Conservation (phyloP, 768 basidiomycete species). For the Symmetrospora coprosmae region DNA sequence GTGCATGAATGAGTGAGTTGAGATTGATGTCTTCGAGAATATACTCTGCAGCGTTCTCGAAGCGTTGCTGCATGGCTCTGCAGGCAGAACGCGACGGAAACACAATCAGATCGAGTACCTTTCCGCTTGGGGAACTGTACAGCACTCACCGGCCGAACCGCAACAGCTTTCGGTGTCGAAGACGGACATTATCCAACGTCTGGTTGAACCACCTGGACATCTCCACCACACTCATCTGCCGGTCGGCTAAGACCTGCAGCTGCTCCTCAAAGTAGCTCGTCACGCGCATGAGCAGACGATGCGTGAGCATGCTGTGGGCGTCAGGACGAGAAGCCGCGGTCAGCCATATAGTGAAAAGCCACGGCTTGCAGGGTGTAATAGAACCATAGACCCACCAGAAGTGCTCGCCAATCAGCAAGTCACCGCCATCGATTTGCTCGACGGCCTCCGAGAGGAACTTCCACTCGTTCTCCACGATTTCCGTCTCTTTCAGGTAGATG, state of each 20-base stretch:
- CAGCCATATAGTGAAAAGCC: not conserved
- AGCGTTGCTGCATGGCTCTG: constrained; percentile 53
- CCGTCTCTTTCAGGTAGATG: constrained; percentile 94
- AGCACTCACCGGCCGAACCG: constrained; percentile 55
- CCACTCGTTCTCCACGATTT: constrained; percentile 93
- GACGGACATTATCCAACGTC: constrained; percentile 76
- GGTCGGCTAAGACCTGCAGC: constrained; percentile 46
- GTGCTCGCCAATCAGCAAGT: constrained; percentile 82
- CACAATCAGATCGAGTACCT: constrained; percentile 16
- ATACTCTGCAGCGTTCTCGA: constrained; percentile 88
- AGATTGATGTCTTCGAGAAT: constrained; percentile 58
- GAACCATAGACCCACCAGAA: constrained; percentile 54
- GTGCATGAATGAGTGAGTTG: constrained; percentile 60
- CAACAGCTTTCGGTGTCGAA: constrained; percentile 84
- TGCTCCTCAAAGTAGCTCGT: constrained; percentile 91
- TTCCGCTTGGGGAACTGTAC: too few species aligned
- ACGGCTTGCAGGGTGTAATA: not conserved
- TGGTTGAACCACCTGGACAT: constrained; percentile 79
- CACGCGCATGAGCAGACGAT: constrained; percentile 81
- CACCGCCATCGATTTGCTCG: constrained; percentile 70
- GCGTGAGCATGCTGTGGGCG: constrained; percentile 65
- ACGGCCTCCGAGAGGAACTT: constrained; percentile 86
- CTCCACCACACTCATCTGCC: constrained; percentile 61
- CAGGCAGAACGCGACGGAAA: constrained; percentile 41
- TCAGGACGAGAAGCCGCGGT: not conserved